Percentiles rank a stretch among this genome's conserved stretches.
These are phyloP conservation scores for Suhomyces taliae DNA, from an alignment of 1,139 yeast species.

Conservation along the genomic window DNA sequence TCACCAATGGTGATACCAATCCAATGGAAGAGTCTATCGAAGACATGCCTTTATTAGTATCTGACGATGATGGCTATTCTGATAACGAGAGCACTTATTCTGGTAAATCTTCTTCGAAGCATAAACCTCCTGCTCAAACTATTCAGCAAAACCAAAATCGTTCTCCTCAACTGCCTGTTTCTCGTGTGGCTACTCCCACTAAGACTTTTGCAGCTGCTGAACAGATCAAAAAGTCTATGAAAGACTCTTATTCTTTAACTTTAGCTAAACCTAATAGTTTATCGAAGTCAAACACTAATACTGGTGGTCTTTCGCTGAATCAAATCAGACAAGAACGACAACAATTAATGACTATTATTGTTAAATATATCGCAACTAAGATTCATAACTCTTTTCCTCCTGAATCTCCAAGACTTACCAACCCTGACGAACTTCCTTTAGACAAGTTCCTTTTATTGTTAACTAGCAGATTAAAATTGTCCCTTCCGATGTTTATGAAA, in stretches of 20 bases:
- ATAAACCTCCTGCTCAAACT: constrained; percentile 3
- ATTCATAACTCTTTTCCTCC: constrained; percentile 50
- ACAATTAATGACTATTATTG: constrained; percentile 46
- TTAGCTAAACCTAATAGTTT: neutral
- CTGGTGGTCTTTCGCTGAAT: constrained; percentile 7
- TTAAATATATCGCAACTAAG: constrained; percentile 47
- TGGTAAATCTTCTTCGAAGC: constrained; percentile 1
- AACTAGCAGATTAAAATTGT: constrained; percentile 38
- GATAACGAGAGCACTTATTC: constrained; percentile 25
- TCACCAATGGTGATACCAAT: constrained; percentile 11
- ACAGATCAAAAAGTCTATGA: constrained; percentile 19
- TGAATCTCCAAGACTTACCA: constrained; percentile 24
- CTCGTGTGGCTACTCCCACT: constrained; percentile 11
- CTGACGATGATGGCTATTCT: constrained; percentile 31
- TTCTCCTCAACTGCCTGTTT: constrained; percentile 4
- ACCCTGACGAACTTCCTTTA: constrained; percentile 37
- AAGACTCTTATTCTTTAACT: neutral
- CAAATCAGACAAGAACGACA: constrained; percentile 20
- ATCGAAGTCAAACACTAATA: neutral
- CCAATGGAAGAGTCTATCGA: constrained; percentile 14
- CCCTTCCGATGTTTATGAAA: constrained; percentile 41
- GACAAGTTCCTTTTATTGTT: constrained; percentile 44
- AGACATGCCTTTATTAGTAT: constrained; percentile 31
- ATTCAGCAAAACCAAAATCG: neutral
- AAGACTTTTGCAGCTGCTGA: constrained; percentile 15